Base-by-base conservation (phyloP, 1,284 basidiomycete genomes). In the Thelephora terrestris region DNA sequence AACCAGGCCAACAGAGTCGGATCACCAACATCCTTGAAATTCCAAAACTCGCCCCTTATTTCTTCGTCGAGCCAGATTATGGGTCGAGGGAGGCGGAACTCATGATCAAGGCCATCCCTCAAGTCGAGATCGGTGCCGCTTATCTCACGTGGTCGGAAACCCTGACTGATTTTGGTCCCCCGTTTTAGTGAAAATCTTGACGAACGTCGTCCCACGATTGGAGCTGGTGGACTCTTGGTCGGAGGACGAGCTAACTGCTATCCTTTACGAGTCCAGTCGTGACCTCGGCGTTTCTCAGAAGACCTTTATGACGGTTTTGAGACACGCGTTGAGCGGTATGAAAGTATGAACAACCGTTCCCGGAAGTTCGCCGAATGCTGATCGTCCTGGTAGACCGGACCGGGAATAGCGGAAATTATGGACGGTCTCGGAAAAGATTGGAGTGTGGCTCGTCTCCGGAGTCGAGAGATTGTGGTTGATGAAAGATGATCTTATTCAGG, bases 281-380 rank as follows among this genome's bases (percentile, higher is more conserved):
- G 61, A 59, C 29, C 58, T 72, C 1, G 64, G 61, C 3, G 51
- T 79, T 37, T 70, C 72, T 47, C 69, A 67, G 38, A 84, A 77
- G 48, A 57, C 69, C 14, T 76, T 87, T 52, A 82, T 91, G 78
- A 81, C 75, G 2, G 74, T 79, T 0, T 62, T 93, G 39, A 67
- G 92, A 45, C 78, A 88, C 57, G 85, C 84, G 2, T 63, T 94
- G 52, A 91, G 85, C 0, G 90, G 82, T 1, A 76, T 79, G 66
- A 88, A 86, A 76, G 91, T 87, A 47, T 24, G 73, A n/a, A 45
- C 14, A 27, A 12, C 43, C 34, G 18, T 43, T 43, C 34, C 10
- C 35, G 27, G 21, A 47, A n/a, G 7, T 6, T 17, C 5, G 14
- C 25, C 35, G 29, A 23, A 4, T 23, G 29, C 20, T 43, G 7